Percentiles rank a stretch among this genome's conserved stretches.
These are phyloP conservation scores for Quercus alba DNA, from an alignment of 306 rosid species.

Conservation along the genomic window DNA sequence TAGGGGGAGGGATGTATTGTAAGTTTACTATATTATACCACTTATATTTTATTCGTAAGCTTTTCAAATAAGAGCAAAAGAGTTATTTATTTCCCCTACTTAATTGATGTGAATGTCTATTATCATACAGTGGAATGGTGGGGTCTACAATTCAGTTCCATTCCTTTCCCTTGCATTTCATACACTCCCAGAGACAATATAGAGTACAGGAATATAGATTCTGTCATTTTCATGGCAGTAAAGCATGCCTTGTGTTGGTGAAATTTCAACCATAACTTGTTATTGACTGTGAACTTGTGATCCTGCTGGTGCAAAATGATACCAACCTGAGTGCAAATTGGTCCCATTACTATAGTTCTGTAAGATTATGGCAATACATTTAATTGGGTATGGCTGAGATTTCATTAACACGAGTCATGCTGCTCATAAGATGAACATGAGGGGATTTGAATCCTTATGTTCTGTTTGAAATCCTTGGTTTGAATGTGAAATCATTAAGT, in stretches of 20 bases:
- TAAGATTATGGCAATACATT: background rate
- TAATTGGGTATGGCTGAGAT: background rate
- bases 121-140: no score
- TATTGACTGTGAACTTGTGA: background rate
- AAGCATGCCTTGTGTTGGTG: background rate
- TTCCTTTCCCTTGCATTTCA: no score
- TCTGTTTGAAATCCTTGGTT: slow-evolving; percentile 18
- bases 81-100: no score
- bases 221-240: background rate
- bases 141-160: no score
- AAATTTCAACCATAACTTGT: background rate
- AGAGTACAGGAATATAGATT: background rate
- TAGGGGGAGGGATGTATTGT: no score
- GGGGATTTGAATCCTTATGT: background rate
- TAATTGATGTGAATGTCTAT: no score
- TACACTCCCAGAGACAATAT: no score
- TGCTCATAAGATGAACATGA: background rate
- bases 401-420: background rate
- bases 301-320: background rate
- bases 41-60: no score
- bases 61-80: no score
- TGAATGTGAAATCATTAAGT: slow-evolving; percentile 15
- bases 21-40: no score
- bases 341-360: background rate
- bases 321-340: background rate